phyloP scores from a whole-genome alignment of 2,329 filamentous ascomycete genomes.

The Balansia obtecta region DNA sequence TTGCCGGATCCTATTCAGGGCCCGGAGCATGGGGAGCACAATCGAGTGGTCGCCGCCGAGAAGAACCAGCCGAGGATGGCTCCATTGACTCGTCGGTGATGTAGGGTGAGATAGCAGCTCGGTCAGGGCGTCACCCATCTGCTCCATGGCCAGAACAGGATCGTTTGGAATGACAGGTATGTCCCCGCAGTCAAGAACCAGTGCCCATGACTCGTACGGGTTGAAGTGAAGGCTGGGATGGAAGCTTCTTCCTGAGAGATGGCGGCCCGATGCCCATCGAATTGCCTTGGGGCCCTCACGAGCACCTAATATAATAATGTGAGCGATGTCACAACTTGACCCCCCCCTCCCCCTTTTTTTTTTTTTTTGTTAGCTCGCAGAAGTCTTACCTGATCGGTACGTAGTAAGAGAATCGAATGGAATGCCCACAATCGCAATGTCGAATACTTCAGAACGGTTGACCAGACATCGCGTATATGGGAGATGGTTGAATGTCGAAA shows the following conservation, averaged over 20 bases:
- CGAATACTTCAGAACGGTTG: not conserved
- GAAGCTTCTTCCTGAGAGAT: constrained; percentile 59
- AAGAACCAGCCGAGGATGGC: constrained; percentile 35
- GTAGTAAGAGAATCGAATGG: not conserved
- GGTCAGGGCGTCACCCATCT: constrained; percentile 64
- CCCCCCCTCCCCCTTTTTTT: no score
- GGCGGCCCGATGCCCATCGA: constrained; percentile 62
- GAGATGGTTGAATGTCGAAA: not conserved
- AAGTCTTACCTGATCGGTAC: not conserved
- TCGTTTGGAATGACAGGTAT: constrained; percentile 74
- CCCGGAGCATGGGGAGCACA: constrained; percentile 52
- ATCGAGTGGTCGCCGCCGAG: constrained; percentile 59
- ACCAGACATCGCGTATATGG: not conserved
- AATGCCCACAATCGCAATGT: not conserved
- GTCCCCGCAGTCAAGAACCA: constrained; percentile 71
- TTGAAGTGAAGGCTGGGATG: constrained; percentile 68
- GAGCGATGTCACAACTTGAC: not conserved
- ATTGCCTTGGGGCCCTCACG: constrained; percentile 77
- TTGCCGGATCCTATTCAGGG: constrained; percentile 44
- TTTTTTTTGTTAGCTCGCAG: not conserved
- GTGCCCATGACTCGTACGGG: constrained; percentile 66
- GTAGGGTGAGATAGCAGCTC: constrained; percentile 15
- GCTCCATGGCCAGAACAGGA: constrained; percentile 60
- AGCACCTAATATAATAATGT: constrained; percentile 30
- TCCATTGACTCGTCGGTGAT: constrained; percentile 24